Evolutionary conservation across 176 grass and related monocot genomes (phyloP).

Genomic region (Panicum miliaceum): DNA sequence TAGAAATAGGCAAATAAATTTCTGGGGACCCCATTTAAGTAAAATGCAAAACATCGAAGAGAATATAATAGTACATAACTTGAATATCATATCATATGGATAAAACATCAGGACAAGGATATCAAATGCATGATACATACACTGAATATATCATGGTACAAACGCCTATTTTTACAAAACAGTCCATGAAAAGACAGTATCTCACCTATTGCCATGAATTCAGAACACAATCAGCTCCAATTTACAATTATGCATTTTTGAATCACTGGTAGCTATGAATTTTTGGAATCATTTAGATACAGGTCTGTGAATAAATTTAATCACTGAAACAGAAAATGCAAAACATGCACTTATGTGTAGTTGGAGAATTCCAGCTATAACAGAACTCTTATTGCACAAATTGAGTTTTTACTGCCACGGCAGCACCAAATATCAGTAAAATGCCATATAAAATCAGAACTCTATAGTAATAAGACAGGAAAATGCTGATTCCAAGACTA

Average conservation of each 20-base stretch:
- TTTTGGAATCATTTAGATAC: not conserved
- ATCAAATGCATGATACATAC: constrained; percentile 6
- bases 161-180: too few relatives aligned
- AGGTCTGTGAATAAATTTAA: not conserved
- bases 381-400: not conserved
- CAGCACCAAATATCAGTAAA: not conserved
- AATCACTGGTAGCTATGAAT: not conserved
- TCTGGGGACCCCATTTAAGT: not conserved
- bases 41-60: not conserved
- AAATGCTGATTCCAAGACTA: not conserved
- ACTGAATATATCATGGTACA: not conserved
- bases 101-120: not conserved
- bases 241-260: not conserved
- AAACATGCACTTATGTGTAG: not conserved
- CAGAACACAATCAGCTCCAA: not conserved
- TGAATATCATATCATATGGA: not conserved
- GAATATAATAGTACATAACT: not conserved
- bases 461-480: not conserved
- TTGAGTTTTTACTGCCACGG: not conserved
- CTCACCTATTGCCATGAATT: not conserved
- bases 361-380: not conserved
- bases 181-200: not conserved
- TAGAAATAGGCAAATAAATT: not conserved
- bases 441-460: not conserved
- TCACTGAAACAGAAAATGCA: not conserved